Conservation (phyloP, 768 basidiomycete species). For the Russula compacta region DNA sequence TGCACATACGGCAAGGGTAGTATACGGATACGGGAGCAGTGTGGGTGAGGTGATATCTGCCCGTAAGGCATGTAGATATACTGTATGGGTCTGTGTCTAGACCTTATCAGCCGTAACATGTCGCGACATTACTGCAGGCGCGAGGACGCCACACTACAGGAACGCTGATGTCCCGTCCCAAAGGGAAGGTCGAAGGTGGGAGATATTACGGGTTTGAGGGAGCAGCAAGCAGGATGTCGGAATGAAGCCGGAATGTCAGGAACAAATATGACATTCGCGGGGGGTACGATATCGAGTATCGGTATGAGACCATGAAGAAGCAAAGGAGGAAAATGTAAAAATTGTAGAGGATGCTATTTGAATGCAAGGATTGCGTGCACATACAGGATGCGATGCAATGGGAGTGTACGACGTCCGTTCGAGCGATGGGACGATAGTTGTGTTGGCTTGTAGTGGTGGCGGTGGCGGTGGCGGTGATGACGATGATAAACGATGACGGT, state of each 20-base stretch:
- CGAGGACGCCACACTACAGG: not conserved
- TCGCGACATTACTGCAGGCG: not conserved
- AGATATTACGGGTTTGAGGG: not conserved
- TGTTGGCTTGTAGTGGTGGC: not conserved
- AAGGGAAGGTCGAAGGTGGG: not conserved
- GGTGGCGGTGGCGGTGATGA: not conserved
- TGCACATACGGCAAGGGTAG: not conserved
- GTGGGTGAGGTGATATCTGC: not conserved
- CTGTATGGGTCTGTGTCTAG: not conserved
- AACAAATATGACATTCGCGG: not conserved
- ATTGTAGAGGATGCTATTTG: not conserved
- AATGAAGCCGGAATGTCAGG: constrained; percentile 5
- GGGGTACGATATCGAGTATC: constrained; percentile 4
- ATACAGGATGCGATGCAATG: not conserved
- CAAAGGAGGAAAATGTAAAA: constrained; percentile 4
- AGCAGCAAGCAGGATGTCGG: constrained; percentile 6
- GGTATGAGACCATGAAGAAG: not conserved
- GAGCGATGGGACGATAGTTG: not conserved
- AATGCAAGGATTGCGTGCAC: not conserved
- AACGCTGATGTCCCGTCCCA: not conserved
- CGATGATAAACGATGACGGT: not conserved
- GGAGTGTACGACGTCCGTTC: not conserved
- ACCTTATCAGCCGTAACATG: not conserved
- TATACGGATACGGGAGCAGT: not conserved
- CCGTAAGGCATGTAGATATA: not conserved